Evolutionary conservation across 2,329 filamentous ascomycete genomes (phyloP).

Genomic region (Exophiala oligosperma): DNA sequence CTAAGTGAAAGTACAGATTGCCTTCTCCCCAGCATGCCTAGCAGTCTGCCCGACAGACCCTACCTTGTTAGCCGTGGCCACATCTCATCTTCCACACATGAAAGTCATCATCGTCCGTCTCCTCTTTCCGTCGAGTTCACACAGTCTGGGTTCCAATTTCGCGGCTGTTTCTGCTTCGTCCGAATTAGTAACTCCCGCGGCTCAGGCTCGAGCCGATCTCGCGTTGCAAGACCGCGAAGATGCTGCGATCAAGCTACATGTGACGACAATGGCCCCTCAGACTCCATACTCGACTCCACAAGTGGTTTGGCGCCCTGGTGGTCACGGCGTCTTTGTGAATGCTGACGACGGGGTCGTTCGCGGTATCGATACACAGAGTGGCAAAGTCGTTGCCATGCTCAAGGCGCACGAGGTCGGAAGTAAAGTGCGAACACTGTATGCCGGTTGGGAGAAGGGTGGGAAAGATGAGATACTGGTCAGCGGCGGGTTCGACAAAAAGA

Average conservation of each 20-base stretch:
- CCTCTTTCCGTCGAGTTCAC: conserved; percentile 46
- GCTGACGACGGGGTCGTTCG: conserved; percentile 64
- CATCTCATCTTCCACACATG: conserved; percentile 62
- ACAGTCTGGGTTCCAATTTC: conserved; percentile 5
- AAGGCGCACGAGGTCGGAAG: conserved; percentile 57
- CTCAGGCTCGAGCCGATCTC: conserved; percentile 27
- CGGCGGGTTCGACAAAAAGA: conserved; percentile 63
- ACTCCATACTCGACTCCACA: conserved; percentile 64
- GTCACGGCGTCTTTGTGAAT: conserved; percentile 63
- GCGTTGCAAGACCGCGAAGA: conserved; percentile 56
- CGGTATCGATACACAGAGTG: conserved; percentile 59
- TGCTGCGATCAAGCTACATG: conserved; percentile 60
- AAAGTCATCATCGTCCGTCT: conserved; percentile 61
- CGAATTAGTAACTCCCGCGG: conserved; percentile 6
- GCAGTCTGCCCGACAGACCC: conserved; percentile 57
- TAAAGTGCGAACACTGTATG: conserved; percentile 61
- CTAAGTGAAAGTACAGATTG: conserved; percentile 34
- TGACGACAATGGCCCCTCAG: conserved; percentile 62
- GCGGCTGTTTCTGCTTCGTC: conserved; percentile 6
- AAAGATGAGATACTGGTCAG: conserved; percentile 52
- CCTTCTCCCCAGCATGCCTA: conserved; percentile 61
- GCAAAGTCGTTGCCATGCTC: conserved; percentile 55
- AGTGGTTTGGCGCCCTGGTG: conserved; percentile 62
- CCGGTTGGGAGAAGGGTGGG: conserved; percentile 43
- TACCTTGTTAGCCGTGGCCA: conserved; percentile 58